Percentiles rank a stretch among this genome's conserved stretches.
phyloP scores from a whole-genome alignment of 768 basidiomycete genomes.

The Lentinula lateritia region DNA sequence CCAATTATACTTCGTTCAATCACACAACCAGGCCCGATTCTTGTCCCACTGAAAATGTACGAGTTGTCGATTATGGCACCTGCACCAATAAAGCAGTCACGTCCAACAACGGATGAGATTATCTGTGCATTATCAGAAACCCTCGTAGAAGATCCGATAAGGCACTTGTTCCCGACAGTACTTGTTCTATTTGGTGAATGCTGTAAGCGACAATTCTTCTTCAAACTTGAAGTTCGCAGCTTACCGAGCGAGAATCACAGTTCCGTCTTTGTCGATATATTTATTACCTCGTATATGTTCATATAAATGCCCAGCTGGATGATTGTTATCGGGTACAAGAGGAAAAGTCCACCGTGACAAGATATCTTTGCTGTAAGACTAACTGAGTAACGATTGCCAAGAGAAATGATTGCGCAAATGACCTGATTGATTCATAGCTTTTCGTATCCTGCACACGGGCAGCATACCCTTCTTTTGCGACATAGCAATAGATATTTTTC shows the following conservation, averaged over 20 bases:
- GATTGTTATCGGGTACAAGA: constrained; percentile 89
- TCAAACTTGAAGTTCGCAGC: constrained; percentile 12
- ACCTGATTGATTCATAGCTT: constrained; percentile 90
- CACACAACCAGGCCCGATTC: constrained; percentile 65
- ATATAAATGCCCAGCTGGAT: constrained; percentile 77
- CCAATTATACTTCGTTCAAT: constrained; percentile 82
- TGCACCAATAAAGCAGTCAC: constrained; percentile 66
- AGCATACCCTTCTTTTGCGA: constrained; percentile 86
- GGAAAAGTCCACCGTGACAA: constrained; percentile 94
- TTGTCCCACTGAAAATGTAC: constrained; percentile 78
- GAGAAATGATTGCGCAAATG: background rate
- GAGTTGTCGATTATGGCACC: constrained; percentile 65
- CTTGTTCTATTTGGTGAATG: constrained; percentile 54
- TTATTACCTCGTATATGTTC: constrained; percentile 85
- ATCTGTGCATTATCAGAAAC: constrained; percentile 66
- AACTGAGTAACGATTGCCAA: too few species aligned
- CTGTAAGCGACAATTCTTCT: background rate
- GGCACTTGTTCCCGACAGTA: constrained; percentile 72
- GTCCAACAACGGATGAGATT: constrained; percentile 72
- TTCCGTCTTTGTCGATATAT: constrained; percentile 77
- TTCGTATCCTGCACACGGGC: constrained; percentile 90
- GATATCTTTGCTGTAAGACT: constrained; percentile 72
- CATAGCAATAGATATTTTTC: constrained; percentile 90
- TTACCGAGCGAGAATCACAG: constrained; percentile 81
- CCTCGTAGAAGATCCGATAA: constrained; percentile 77